Base-by-base conservation (phyloP, 768 basidiomycete genomes). In the Russula vinacea region DNA sequence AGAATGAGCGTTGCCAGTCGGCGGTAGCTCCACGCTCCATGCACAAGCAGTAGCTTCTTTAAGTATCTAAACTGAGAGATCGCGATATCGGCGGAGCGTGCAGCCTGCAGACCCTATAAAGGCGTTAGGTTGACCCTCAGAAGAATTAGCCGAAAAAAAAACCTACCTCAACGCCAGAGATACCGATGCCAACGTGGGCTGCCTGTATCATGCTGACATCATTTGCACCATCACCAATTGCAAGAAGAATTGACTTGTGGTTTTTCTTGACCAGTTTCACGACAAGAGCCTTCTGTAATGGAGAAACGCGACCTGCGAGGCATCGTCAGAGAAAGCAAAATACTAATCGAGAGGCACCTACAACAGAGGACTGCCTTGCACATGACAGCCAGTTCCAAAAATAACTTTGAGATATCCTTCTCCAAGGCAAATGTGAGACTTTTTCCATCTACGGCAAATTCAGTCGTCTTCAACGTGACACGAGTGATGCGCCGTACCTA, bases 121-220 rank as follows among this genome's bases (percentile, higher is more conserved):
- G 19, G 33, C 29, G 56, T 54, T 35, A 45, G 39, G 26, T 8
- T 9, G 50, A 14, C 33, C 17, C 64, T n/a, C 1, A 16, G 29
- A 32, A 39, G 45, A 37, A 24, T 17, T 17, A 13, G 7, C 9
- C 3, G 10, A 22, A 35, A 16, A 24, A 37, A 37, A 39, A 37
- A 51, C 17, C 26, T 69, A 92, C 93, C 82, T 99, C 96, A 26
- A 98, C 91, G 58, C 96, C 96, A 51, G 95, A 98, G 54, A 98
- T 98, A 70, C 96, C 96, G 60, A 98, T 89, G 35, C 96, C 96
- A 52, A 98, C 92, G 72, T 98, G 96, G 0, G 96, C 96, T 40
- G 96, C 96, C 73, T 98, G 96, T 64, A 98, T 98, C 96, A 98
- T 98, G 73, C 92, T 92, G 69, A 98, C 96, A 74, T 98, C 96